Evolutionary conservation across 495 filamentous ascomycete genomes (phyloP).

Genomic region (Physcia stellaris): DNA sequence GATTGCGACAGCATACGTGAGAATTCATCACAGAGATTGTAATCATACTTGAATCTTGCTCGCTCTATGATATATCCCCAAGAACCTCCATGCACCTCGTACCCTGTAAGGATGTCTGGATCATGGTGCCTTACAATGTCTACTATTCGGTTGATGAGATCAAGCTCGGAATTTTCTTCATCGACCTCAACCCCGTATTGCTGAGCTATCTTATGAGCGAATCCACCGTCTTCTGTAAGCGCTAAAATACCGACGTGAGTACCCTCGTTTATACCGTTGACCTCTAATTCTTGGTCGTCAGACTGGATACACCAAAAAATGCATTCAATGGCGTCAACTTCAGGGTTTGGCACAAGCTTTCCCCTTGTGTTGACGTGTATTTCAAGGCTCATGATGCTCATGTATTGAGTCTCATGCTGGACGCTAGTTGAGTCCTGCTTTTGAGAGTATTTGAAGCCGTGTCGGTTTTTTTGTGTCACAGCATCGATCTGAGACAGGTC

Average conservation of each 20-base stretch:
- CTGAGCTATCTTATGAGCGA: slow-evolving; percentile 32
- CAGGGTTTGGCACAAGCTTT: slow-evolving; percentile 69
- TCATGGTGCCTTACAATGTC: slow-evolving; percentile 75
- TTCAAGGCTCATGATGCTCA: slow-evolving; percentile 93
- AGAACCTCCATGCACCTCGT: slow-evolving; percentile 82
- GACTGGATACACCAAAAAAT: slow-evolving; percentile 85
- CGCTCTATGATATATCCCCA: slow-evolving; percentile 96
- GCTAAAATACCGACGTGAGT: slow-evolving; percentile 54
- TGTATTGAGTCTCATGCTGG: slow-evolving; percentile 78
- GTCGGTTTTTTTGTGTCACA: slow-evolving; percentile 70
- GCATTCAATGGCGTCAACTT: slow-evolving; percentile 76
- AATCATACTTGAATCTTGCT: slow-evolving; percentile 74
- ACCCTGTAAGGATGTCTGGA: slow-evolving; percentile 89
- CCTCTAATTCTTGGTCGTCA: slow-evolving; percentile 44
- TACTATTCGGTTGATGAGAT: slow-evolving; percentile 67
- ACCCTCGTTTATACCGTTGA: slow-evolving; percentile 37
- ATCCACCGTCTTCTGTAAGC: slow-evolving; percentile 40
- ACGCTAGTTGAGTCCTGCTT: slow-evolving; percentile 61
- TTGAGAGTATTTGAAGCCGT: slow-evolving; percentile 82
- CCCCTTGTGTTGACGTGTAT: slow-evolving; percentile 87
- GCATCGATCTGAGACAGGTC: slow-evolving; percentile 77
- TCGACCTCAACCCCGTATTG: slow-evolving; percentile 45
- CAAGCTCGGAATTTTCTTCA: slow-evolving; percentile 66
- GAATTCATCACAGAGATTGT: slow-evolving; percentile 78
- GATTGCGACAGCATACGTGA: slow-evolving; percentile 76